Conservation (phyloP, 257 asterid genomes). For the Fraxinus quadrangulata region DNA sequence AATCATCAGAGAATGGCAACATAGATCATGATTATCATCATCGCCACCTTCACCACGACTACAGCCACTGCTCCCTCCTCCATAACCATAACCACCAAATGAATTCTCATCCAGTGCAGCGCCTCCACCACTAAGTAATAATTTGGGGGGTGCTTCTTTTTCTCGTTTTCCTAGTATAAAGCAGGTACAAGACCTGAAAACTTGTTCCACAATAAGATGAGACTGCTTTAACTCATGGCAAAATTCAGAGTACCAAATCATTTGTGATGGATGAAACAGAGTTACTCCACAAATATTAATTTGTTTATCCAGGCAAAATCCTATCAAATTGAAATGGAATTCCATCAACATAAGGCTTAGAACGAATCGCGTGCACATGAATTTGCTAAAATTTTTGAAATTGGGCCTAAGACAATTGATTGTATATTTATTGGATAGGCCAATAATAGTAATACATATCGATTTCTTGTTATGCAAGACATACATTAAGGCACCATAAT, state of each 20-base stretch:
- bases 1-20: slow-evolving; percentile 12
- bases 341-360: neutral
- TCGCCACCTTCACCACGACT: slow-evolving; percentile 11
- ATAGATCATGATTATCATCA: slow-evolving; percentile 21
- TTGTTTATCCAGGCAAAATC: neutral
- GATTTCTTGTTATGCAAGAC: too few species aligned
- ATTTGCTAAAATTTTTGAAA: neutral
- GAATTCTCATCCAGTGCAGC: slow-evolving; percentile 19
- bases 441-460: too few species aligned
- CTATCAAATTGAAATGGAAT: neutral
- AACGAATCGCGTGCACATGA: neutral
- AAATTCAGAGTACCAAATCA: neutral
- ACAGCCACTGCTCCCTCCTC: neutral
- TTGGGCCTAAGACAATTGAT: too few species aligned
- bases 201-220: neutral
- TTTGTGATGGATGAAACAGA: neutral
- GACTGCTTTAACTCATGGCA: neutral
- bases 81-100: slow-evolving; percentile 13
- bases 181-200: neutral
- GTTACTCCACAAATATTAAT: neutral
- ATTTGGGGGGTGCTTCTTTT: neutral
- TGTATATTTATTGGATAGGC: too few species aligned
- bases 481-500: too few species aligned
- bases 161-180: neutral
- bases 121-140: slow-evolving; percentile 8